Evolutionary conservation across 805 yeast genomes (phyloP), one percentile per base, ranked within the genome.

Genomic region (Lipomyces sp.): DNA sequence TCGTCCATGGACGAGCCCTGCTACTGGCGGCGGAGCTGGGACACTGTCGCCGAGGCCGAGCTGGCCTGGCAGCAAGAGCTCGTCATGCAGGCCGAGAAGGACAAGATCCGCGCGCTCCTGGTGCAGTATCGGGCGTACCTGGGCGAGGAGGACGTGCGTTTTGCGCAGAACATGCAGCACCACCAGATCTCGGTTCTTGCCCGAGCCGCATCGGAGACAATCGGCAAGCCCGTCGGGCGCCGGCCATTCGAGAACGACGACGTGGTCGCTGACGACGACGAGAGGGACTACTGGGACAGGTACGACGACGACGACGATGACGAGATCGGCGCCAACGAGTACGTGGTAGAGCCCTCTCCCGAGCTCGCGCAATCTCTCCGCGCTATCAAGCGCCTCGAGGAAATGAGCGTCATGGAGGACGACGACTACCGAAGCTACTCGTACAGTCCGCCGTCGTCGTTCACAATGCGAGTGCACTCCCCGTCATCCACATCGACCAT

Each of bases 11-110:
- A 53, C 33, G 57, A 51, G 36, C 39, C 34, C 31, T 31, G 32
- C 32, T 53, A 53, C 31, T 53, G 57, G 57, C 47, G 51, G 6
- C 41, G 43, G 5, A 50, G 57, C 56, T 21, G 33, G 10, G 23
- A 26, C 8, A 33, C 57, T 11, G 48, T 50, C 28, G 43, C 16
- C 7, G 47, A 49, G 23, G 57, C 57, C 3, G 57, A 53, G 43
- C 22, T 1, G n/a, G 28, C 14, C 16, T 53, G 57, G 57, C 6
- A 3, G 10, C 18, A 19, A 4, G 43, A 40, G 29, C 21, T 32
- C 2, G 51, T 28, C 8, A n/a, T 3, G 23, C 44, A 46, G 21
- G 45, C 16, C 10, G 57, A 51, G 32, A 45, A 43, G 34, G 24
- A n/a, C 8, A 36, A 31, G 16, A 53, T 53, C 23, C 31, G 31